Evolutionary conservation across 768 basidiomycete species (phyloP).

Genomic region (Termitomyces sp.): DNA sequence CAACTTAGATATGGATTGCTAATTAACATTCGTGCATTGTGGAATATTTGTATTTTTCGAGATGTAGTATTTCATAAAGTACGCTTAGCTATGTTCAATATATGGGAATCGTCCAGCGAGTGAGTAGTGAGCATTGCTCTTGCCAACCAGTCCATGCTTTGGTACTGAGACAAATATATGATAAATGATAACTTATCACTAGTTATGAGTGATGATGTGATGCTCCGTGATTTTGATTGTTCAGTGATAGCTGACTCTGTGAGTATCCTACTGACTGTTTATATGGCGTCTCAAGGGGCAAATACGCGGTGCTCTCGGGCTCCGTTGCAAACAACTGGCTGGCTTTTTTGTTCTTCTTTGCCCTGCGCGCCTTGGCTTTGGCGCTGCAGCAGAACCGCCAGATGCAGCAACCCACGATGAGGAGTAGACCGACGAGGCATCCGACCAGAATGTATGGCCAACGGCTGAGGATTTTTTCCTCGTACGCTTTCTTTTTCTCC

Average conservation of each 20-base stretch:
- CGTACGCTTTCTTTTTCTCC: constrained; percentile 63
- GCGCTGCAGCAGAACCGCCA: constrained; percentile 56
- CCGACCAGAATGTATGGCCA: constrained; percentile 72
- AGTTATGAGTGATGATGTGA: background rate
- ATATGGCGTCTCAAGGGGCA: constrained; percentile 19
- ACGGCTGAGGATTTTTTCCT: constrained; percentile 58
- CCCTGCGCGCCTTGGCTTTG: constrained; percentile 15
- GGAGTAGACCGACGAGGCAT: constrained; percentile 42
- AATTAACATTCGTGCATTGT: background rate
- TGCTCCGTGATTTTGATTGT: background rate
- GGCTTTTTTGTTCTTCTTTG: constrained; percentile 14
- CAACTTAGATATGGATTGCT: background rate
- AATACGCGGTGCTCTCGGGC: constrained; percentile 22
- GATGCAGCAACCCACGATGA: constrained; percentile 41
- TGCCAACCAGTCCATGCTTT: constrained; percentile 1
- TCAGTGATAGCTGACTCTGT: constrained; percentile 11
- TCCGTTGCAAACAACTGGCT: constrained; percentile 18
- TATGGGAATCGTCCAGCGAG: constrained; percentile 15
- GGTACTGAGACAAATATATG: background rate
- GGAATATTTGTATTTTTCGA: background rate
- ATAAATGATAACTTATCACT: background rate
- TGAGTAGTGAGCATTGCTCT: background rate
- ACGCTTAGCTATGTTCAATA: constrained; percentile 6
- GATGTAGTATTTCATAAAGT: background rate
- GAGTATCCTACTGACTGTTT: constrained; percentile 4